Evolutionary conservation across 148 eudicot species (phyloP), one percentile per base, ranked within the genome.

Genomic region (Rhododendron henanense): DNA sequence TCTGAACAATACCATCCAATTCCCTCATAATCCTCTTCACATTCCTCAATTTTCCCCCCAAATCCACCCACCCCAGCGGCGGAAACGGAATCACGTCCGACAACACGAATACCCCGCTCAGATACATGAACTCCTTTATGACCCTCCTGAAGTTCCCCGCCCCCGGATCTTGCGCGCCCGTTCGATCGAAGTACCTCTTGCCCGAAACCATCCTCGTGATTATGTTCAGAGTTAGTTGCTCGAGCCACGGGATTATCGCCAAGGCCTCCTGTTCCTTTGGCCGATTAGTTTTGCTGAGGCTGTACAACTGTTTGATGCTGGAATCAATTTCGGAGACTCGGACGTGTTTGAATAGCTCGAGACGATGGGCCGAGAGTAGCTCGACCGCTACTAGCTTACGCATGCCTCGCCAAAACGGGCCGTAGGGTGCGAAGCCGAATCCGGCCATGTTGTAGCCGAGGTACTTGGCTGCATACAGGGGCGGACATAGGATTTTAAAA

Each of bases 351-450:
- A 81, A 65, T 21, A 53, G 35, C 35, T 81, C 83, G 4, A 81
- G 83, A 16, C 83, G 31, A 81, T 53, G 21, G 19, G n/a, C 37
- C 7, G 83, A 81, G 16, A 81, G 83, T 10, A 81, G 83, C 25
- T 81, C 23, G 5, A 81, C 10, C 44, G 15, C 50, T 5, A 16
- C 67, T 55, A 81, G 39, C 69, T 81, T 81, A 1, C 73, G 84
- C 41, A 57, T 9, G 16, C 61, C 84, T 10, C 84, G 84, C 84
- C 84, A 57, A 18, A 21, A 82, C 10, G 73, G 74, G 13, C 84
- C 84, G n/a, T 82, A 82, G 8, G 84, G 71, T 3, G 73, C 25
- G 1, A 55, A 82, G 15, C 84, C 84, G 1, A 59, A n/a, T 41
- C 41, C 67, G 1, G 84, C 47, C 39, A 57, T 69, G 74, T 82